Percentiles rank a stretch among this genome's conserved stretches.
Evolutionary conservation across 225 moss, liverwort and hornwort species (phyloP).

Genomic region (Polytrichum commune): DNA sequence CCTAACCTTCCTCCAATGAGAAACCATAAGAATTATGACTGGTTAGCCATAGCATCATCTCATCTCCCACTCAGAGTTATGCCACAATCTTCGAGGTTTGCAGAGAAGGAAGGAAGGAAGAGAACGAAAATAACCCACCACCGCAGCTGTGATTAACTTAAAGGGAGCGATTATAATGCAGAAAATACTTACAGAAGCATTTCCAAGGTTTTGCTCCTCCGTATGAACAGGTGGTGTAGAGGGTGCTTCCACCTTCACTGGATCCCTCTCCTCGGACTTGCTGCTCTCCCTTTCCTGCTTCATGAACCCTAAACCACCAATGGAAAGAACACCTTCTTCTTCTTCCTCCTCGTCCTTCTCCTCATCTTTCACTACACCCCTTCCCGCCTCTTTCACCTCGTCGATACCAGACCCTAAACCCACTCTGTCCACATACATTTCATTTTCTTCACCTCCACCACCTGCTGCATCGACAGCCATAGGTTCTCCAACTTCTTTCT

Average conservation of each 20-base stretch:
- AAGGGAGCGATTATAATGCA: too few relatives aligned
- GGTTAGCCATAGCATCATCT: too few relatives aligned
- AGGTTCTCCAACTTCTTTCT: slow-evolving; percentile 44
- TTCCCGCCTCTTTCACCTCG: slow-evolving; percentile 22
- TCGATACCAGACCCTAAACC: slow-evolving; percentile 25
- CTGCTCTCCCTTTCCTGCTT: slow-evolving; percentile 26
- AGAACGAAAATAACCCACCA: too few relatives aligned
- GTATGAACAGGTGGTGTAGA: slow-evolving; percentile 48
- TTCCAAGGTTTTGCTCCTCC: slow-evolving; percentile 39
- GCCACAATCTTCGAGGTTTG: too few relatives aligned
- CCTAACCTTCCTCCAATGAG: too few relatives aligned
- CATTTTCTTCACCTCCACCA: slow-evolving; percentile 59
- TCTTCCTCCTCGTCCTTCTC: slow-evolving; percentile 19
- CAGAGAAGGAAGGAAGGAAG: too few relatives aligned
- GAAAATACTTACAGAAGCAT: too few relatives aligned
- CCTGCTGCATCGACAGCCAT: slow-evolving; percentile 44
- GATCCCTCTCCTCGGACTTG: slow-evolving; percentile 31
- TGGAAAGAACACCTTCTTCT: slow-evolving; percentile 20
- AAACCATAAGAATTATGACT: too few relatives aligned
- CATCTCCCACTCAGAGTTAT: too few relatives aligned
- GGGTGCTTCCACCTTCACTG: slow-evolving; percentile 49
- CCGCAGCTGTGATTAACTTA: too few relatives aligned
- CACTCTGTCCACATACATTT: slow-evolving; percentile 20
- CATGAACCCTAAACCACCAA: slow-evolving; percentile 21
- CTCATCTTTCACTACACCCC: slow-evolving; percentile 13